Conservation (phyloP, 352 stramenopile species). For the Pythium phragmiticola region DNA sequence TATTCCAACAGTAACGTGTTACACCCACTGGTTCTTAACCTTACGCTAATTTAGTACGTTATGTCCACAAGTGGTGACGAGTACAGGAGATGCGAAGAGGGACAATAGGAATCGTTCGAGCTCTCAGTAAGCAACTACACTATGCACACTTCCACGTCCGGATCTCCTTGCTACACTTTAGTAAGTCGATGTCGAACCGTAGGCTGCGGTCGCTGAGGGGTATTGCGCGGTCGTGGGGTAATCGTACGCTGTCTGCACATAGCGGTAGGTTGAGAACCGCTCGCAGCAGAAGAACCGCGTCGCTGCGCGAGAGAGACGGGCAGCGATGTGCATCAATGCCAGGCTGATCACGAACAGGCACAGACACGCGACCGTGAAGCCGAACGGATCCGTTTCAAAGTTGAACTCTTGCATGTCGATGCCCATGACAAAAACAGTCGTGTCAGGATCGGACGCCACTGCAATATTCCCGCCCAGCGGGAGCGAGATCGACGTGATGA, state of each 20-base stretch:
- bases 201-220: slow-evolving; percentile 15
- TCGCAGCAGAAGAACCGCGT: slow-evolving; percentile 78
- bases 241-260: slow-evolving; percentile 36
- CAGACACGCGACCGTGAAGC: slow-evolving; percentile 39
- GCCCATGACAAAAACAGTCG: slow-evolving; percentile 28
- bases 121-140: too few relatives aligned
- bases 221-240: slow-evolving; percentile 25
- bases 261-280: slow-evolving; percentile 52
- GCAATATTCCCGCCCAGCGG: slow-evolving; percentile 26
- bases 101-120: background rate
- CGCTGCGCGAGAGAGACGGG: slow-evolving; percentile 41
- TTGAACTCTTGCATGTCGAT: slow-evolving; percentile 29
- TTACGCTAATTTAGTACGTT: background rate
- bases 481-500: slow-evolving; percentile 35
- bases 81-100: background rate
- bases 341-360: slow-evolving; percentile 51
- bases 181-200: slow-evolving; percentile 26
- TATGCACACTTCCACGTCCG: background rate
- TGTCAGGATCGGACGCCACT: slow-evolving; percentile 20
- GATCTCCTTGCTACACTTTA: background rate
- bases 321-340: slow-evolving; percentile 49
- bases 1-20: slow-evolving; percentile 7
- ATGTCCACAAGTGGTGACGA: background rate
- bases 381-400: slow-evolving; percentile 36
- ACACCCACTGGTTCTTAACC: slow-evolving; percentile 8